phyloP scores from a whole-genome alignment of 2,329 filamentous ascomycete species.

The Cladophialophora immunda region DNA sequence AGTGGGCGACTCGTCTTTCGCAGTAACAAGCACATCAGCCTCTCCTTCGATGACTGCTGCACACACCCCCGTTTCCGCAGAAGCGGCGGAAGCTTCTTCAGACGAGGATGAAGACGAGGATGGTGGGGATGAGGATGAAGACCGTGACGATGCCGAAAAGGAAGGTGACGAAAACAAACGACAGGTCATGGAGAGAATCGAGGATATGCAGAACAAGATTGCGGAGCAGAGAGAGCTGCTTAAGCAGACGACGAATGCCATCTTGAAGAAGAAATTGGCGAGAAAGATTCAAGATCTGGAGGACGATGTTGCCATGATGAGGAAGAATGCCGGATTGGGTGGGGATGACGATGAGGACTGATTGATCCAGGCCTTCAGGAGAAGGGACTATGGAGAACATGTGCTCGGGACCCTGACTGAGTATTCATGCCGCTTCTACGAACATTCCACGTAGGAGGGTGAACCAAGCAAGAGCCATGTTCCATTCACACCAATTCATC shows the following conservation, averaged over 20 bases:
- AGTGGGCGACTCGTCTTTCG: slow-evolving; percentile 42
- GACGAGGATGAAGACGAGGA: slow-evolving; percentile 46
- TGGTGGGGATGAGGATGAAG: slow-evolving; percentile 52
- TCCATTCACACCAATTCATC: background rate
- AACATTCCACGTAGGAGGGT: background rate
- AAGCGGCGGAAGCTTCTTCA: slow-evolving; percentile 30
- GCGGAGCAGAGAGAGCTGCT: slow-evolving; percentile 54
- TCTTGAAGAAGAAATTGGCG: slow-evolving; percentile 50
- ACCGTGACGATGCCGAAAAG: slow-evolving; percentile 53
- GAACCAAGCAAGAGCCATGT: background rate
- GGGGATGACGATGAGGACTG: slow-evolving; percentile 40
- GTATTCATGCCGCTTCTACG: background rate
- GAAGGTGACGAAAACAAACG: slow-evolving; percentile 45
- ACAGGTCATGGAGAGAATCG: slow-evolving; percentile 52
- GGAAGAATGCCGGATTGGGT: slow-evolving; percentile 36
- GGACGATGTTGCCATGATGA: slow-evolving; percentile 40
- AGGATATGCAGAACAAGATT: slow-evolving; percentile 55
- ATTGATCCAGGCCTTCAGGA: background rate
- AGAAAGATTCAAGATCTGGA: slow-evolving; percentile 49
- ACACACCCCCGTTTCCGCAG: slow-evolving; percentile 38
- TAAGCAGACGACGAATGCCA: slow-evolving; percentile 39
- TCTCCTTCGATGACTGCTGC: slow-evolving; percentile 42
- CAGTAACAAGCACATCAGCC: slow-evolving; percentile 39
- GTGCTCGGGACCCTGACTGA: background rate
- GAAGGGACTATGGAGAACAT: background rate